Percentiles rank a stretch among this genome's conserved stretches.
Conservation (phyloP, 306 rosid species). For the Pyrus bretschneideri region DNA sequence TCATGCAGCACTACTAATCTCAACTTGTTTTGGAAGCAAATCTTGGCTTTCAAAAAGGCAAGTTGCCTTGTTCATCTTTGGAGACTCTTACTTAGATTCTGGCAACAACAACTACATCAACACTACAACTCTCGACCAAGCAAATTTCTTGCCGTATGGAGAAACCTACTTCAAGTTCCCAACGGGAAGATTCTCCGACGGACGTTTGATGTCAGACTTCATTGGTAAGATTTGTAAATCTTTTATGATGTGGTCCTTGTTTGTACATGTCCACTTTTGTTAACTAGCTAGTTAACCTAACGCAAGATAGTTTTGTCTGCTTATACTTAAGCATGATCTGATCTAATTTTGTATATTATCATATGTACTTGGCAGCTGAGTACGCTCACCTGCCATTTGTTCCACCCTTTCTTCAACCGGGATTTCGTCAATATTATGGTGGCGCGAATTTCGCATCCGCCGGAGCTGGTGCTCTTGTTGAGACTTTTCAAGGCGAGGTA, state of each 20-base stretch:
- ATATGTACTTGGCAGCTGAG: conserved; percentile 41
- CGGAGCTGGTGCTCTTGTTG: conserved; percentile 85
- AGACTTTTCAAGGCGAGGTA: conserved; percentile 77
- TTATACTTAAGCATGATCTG: neutral
- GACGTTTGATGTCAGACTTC: conserved; percentile 77
- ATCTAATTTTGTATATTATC: neutral
- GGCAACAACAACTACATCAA: conserved; percentile 96
- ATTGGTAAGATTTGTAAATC: conserved; percentile 46
- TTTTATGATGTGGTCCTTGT: conserved; percentile 9
- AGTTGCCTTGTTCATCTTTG: conserved; percentile 60
- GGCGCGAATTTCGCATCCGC: conserved; percentile 86
- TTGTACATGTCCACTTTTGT: conserved; percentile 24
- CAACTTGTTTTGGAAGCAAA: conserved; percentile 17
- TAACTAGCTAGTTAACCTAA: conserved; percentile 5
- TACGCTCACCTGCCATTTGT: conserved; percentile 62
- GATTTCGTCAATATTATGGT: conserved; percentile 29
- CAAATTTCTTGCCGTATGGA: conserved; percentile 93
- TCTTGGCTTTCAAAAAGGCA: conserved; percentile 9
- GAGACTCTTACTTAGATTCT: conserved; percentile 82
- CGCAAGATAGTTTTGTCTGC: neutral
- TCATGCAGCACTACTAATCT: conserved; percentile 4
- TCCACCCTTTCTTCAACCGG: conserved; percentile 74
- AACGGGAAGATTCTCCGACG: conserved; percentile 89
- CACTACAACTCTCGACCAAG: conserved; percentile 80
- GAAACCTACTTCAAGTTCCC: conserved; percentile 67